Base-by-base conservation (phyloP, 1,284 basidiomycete species). In the Cutaneotrichosporon sp. region DNA sequence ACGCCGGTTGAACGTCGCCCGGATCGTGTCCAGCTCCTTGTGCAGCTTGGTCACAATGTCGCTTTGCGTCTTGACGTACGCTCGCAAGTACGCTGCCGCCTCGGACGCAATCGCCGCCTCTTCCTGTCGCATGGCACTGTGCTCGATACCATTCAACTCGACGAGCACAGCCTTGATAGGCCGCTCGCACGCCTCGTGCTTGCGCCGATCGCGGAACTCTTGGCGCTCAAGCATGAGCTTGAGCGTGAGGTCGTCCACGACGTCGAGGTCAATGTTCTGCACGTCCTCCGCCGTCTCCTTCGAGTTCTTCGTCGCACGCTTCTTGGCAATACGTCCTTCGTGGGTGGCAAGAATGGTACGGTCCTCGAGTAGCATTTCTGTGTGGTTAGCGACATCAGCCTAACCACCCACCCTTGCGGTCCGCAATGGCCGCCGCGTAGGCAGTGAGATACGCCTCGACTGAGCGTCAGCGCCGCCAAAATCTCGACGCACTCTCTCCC, bases 21-120 rank as follows among this genome's bases (percentile, higher is more conserved):
- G 64, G 51, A 75, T 64, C 4, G 61, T n/a, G 18, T 73, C 68
- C 2, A 75, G 60, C 52, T 75, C 73, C 44, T 73, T 71, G 48
- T 61, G 57, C 20, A 75, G 60, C 53, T 64, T 64, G 3, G 67
- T 65, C 35, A 69, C 47, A 18, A 59, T 43, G 17, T 65, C 59
- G 10, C 40, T 42, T 50, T 56, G 60, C 4, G 34, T n/a, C n/a
- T 50, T 49, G 43, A 56, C 34, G 39, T 49, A 56, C 26, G 14
- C 30, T 8, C 57, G 54, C 13, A 56, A 20, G 18, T 13, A 18
- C 3, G 36, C 7, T 1, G 51, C 44, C 1, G 47, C 17, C 0
- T 5, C n/a, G 22, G 21, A 33, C n/a, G 59, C 59, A 18, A 58
- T 55, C 13, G 10, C 44, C 13, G 30, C 33, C 23, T 58, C 55